Evolutionary conservation across 2,329 filamentous ascomycete species (phyloP), one percentile per base, ranked within the genome.

Genomic region (Metarhizium guizhouense): DNA sequence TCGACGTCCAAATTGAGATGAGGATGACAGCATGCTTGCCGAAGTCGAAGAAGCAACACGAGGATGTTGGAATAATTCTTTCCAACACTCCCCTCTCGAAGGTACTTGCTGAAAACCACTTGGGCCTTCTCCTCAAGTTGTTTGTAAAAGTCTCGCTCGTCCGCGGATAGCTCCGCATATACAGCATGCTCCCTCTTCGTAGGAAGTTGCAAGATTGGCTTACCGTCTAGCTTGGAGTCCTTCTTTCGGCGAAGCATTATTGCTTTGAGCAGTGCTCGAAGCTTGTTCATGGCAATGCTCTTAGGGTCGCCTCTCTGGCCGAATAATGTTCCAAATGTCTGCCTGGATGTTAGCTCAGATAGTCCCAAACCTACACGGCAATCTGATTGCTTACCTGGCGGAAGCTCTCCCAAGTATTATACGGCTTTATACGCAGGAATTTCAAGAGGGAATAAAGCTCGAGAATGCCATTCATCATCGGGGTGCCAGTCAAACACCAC

Each of bases 211-310:
- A 96, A 73, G 59, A 95, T 90, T 54, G 88, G 88, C 62, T 88
- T 80, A 7, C 90, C 91, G 65, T 96, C 86, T 54, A 95, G 85
- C 59, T 81, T 73, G 0, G 90, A 90, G 38, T 82, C 78, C 71
- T 96, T 96, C 55, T 86, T 92, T 20, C 92, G 86, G 32, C 91
- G 86, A 52, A 96, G 77, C 72, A 95, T 85, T 51, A 92, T 84
- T 1, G 88, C 87, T 63, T 89, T 90, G 42, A 95, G 79, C 5
- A 96, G 70, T 6, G 83, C 83, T 57, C 90, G 89, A 5, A 96
- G 72, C 61, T 85, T 82, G 53, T 73, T 72, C 84, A 95, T 90
- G 2, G 85, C 85, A 58, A 81, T 81, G 8, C 70, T 73, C 51
- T 77, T 76, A 55, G 84, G 83, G 53, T 83, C 77, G 2, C 72